These are phyloP conservation scores for Xanthoceras sorbifolium DNA, from an alignment of 345 rosid species.

Conservation along the genomic window DNA sequence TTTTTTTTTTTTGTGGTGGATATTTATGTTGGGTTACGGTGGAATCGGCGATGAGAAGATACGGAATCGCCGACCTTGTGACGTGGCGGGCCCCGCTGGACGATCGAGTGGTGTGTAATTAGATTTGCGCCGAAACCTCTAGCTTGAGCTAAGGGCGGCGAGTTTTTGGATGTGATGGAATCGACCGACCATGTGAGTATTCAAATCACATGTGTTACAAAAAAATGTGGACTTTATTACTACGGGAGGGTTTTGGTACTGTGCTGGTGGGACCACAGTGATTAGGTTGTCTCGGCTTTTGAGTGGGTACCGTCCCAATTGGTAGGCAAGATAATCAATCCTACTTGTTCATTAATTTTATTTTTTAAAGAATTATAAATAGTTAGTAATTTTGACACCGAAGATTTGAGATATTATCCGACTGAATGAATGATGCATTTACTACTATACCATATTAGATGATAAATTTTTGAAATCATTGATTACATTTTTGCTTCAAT, in stretches of 20 bases:
- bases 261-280: neutral
- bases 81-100: conserved; percentile 26
- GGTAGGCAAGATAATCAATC: neutral
- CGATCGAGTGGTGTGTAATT: conserved; percentile 20
- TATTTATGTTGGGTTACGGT: neutral
- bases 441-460: too few relatives aligned
- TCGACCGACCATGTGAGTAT: conserved; percentile 26
- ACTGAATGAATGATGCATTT: too few relatives aligned
- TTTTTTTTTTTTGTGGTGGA: neutral
- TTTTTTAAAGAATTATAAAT: too few relatives aligned
- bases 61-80: conserved; percentile 25
- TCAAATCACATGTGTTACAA: neutral
- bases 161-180: neutral
- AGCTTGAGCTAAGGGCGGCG: conserved; percentile 14
- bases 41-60: conserved; percentile 1
- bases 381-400: too few relatives aligned
- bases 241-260: neutral
- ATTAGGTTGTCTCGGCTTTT: neutral
- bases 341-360: too few relatives aligned
- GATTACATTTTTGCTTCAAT: too few relatives aligned
- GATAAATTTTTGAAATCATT: too few relatives aligned
- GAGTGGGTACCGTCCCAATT: conserved; percentile 7
- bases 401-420: too few relatives aligned
- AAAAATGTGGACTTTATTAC: neutral
- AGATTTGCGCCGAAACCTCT: neutral